Evolutionary conservation across 768 basidiomycete genomes (phyloP).

Genomic region (Postia placenta): DNA sequence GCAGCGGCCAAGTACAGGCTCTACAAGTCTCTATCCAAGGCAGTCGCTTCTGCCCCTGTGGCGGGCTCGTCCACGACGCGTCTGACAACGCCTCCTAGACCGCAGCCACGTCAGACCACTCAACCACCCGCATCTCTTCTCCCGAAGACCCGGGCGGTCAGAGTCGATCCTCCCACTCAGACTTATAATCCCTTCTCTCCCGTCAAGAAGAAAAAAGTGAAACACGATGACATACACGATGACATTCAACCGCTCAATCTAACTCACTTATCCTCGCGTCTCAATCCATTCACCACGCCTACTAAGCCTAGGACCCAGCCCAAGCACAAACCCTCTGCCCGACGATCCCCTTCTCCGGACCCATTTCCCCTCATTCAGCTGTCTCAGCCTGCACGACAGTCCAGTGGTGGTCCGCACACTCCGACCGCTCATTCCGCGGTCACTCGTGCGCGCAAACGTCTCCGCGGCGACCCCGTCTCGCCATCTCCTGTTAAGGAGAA

Average conservation of each 20-base stretch:
- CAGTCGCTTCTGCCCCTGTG: conserved; percentile 15
- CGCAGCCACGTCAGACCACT: conserved; percentile 19
- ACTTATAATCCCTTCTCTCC: conserved; percentile 79
- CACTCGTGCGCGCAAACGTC: conserved; percentile 69
- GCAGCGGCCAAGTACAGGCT: conserved; percentile 75
- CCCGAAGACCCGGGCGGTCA: conserved; percentile 45
- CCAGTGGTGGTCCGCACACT: conserved; percentile 1
- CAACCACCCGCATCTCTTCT: conserved; percentile 32
- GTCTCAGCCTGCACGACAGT: conserved; percentile 2
- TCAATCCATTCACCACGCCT: conserved; percentile 45
- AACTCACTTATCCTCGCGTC: conserved; percentile 15
- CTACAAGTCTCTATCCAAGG: conserved; percentile 71
- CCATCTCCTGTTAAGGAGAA: conserved; percentile 79
- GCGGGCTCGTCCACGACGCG: conserved; percentile 21
- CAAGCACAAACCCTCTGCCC: conserved; percentile 17
- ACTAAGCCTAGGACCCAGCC: conserved; percentile 17
- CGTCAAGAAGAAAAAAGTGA: conserved; percentile 51
- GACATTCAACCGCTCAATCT: conserved; percentile 3
- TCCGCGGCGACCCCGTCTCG: conserved; percentile 78
- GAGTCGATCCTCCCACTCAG: conserved; percentile 44
- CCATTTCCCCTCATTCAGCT: conserved; percentile 34
- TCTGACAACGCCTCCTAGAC: conserved; percentile 29
- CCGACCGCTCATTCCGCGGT: conserved; percentile 37
- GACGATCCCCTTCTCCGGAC: conserved; percentile 31
- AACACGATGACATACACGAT: conserved; percentile 11